A percentile compares a stretch with the other conserved stretches of the same genome.
phyloP scores from a whole-genome alignment of 306 rosid species.

The Sesbania bispinosa region DNA sequence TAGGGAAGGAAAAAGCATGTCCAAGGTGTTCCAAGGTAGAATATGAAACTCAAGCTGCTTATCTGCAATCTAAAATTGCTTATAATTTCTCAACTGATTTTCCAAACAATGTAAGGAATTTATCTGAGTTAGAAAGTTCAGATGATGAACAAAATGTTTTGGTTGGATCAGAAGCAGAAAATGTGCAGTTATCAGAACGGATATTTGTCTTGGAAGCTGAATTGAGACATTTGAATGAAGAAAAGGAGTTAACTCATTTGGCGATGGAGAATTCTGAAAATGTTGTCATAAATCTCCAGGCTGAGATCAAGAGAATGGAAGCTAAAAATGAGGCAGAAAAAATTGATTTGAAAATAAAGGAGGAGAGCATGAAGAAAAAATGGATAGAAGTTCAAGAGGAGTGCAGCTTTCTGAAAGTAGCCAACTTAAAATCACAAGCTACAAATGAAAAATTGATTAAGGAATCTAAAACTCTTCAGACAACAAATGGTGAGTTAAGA shows the following conservation, averaged over 20 bases:
- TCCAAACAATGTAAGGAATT: background rate
- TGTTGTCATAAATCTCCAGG: slow-evolving; percentile 28
- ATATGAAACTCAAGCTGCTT: too few species aligned
- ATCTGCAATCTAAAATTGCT: too few species aligned
- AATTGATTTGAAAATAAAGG: slow-evolving; percentile 23
- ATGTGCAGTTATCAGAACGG: slow-evolving; percentile 34
- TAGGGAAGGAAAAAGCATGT: too few species aligned
- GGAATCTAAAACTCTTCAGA: slow-evolving; percentile 32
- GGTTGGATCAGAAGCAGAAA: slow-evolving; percentile 38
- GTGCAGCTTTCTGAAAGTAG: slow-evolving; percentile 26
- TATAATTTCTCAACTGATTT: too few species aligned
- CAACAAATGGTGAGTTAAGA: slow-evolving; percentile 40
- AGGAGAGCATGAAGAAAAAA: slow-evolving; percentile 26
- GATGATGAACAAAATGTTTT: slow-evolving; percentile 31
- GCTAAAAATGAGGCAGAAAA: slow-evolving; percentile 26
- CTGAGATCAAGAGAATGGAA: slow-evolving; percentile 36
- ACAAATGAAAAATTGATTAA: slow-evolving; percentile 28
- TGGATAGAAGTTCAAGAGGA: slow-evolving; percentile 46
- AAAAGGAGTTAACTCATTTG: slow-evolving; percentile 33
- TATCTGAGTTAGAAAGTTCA: slow-evolving; percentile 1
- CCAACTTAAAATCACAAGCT: slow-evolving; percentile 34
- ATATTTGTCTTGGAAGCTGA: slow-evolving; percentile 44
- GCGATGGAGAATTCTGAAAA: slow-evolving; percentile 36
- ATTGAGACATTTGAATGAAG: slow-evolving; percentile 34
- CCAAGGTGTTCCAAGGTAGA: too few species aligned